Conservation (phyloP, 163 green algal genomes). For the Coccomyxa subellipsoidea region DNA sequence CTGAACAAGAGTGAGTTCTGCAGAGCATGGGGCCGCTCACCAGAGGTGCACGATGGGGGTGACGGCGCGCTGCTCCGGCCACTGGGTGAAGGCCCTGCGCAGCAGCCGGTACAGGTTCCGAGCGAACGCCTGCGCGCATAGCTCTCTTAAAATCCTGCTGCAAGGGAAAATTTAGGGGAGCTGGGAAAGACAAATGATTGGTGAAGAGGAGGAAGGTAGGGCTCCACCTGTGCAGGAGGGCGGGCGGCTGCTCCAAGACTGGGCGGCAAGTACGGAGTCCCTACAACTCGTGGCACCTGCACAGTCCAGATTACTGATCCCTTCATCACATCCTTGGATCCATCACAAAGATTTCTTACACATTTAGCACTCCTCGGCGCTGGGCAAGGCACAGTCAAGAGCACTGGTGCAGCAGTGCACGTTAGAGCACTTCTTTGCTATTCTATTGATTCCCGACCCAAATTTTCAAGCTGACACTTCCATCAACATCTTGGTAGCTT, state of each 20-base stretch:
- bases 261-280: constrained; percentile 2
- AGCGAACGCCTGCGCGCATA: constrained; percentile 34
- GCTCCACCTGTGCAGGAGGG: constrained; percentile 34
- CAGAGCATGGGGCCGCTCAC: constrained; percentile 29
- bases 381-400: no score
- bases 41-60: constrained; percentile 54
- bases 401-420: no score
- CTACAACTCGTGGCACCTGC: not conserved
- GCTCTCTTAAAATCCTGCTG: not conserved
- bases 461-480: no score
- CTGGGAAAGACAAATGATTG: no score
- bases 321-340: no score
- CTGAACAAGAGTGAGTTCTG: no score
- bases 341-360: no score
- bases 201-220: not conserved
- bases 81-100: constrained; percentile 41
- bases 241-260: constrained; percentile 21
- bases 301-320: not conserved
- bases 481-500: no score
- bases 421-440: no score
- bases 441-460: no score
- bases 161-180: no score
- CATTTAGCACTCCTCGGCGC: no score
- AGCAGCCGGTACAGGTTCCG: constrained; percentile 51
- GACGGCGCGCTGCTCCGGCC: constrained; percentile 51